Percentiles rank a stretch among this genome's conserved stretches.
Conservation (phyloP, 495 filamentous ascomycete species). For the Patellaria atrata region DNA sequence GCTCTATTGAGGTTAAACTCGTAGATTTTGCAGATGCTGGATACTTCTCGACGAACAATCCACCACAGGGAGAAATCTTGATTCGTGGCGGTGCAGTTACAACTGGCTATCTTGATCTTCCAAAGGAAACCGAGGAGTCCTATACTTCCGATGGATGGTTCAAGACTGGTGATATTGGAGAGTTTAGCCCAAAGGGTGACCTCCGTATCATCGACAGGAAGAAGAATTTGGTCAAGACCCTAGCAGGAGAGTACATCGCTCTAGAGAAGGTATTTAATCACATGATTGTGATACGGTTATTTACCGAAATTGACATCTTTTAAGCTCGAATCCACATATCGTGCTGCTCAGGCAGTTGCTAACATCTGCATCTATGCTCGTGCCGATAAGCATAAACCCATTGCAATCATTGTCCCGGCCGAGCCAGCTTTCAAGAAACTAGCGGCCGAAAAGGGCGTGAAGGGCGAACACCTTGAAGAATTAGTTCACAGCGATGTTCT, state of each 20-base stretch:
- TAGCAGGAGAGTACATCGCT: conserved; percentile 94
- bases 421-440: conserved; percentile 77
- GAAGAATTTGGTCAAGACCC: conserved; percentile 96
- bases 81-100: conserved; percentile 70
- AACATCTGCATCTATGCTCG: conserved; percentile 96
- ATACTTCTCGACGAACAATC: conserved; percentile 72
- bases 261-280: conserved; percentile 57
- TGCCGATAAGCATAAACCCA: conserved; percentile 61
- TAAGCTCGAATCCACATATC: conserved; percentile 83
- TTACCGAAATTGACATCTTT: conserved; percentile 3
- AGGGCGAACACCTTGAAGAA: conserved; percentile 56
- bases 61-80: conserved; percentile 91
- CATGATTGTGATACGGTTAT: neutral
- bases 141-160: conserved; percentile 79
- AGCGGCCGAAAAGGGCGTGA: conserved; percentile 54
- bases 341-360: conserved; percentile 64
- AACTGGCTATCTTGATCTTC: conserved; percentile 63
- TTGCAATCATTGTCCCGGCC: conserved; percentile 87
- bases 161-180: conserved; percentile 89
- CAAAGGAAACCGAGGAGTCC: conserved; percentile 64
- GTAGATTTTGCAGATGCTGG: conserved; percentile 92
- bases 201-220: conserved; percentile 87
- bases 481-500: conserved; percentile 77
- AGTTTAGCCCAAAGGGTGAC: conserved; percentile 71
- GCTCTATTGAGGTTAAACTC: conserved; percentile 76